Evolutionary conservation across 768 basidiomycete genomes (phyloP).

Genomic region (Vararia minispora): DNA sequence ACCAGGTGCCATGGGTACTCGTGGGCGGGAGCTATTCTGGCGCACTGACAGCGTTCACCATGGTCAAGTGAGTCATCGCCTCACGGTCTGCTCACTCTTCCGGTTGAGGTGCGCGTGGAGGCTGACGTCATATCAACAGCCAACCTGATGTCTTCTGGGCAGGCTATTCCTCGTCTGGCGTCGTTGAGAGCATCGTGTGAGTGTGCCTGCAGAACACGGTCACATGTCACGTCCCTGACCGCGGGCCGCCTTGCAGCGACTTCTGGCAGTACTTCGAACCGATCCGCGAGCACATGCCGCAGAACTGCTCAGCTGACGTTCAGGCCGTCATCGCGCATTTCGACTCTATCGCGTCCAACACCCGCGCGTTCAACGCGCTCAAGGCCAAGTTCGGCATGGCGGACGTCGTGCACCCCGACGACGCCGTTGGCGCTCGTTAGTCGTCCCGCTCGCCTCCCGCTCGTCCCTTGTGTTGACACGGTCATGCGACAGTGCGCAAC

Average conservation of each 20-base stretch:
- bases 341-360: conserved; percentile 43
- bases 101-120: not conserved
- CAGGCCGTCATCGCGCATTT: conserved; percentile 53
- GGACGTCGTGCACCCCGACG: conserved; percentile 47
- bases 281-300: conserved; percentile 52
- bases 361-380: conserved; percentile 36
- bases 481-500: conserved; percentile 22
- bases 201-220: conserved; percentile 4
- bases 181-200: conserved; percentile 49
- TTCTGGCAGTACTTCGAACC: conserved; percentile 69
- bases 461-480: not conserved
- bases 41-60: conserved; percentile 48
- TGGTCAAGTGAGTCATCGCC: conserved; percentile 43
- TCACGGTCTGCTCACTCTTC: not conserved
- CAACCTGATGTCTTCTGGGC: conserved; percentile 49
- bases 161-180: conserved; percentile 56
- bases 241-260: conserved; percentile 30
- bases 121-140: conserved; percentile 20
- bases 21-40: conserved; percentile 33
- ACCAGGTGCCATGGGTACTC: conserved; percentile 30
- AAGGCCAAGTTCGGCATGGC: conserved; percentile 52
- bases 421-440: conserved; percentile 49
- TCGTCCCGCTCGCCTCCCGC: conserved; percentile 1
- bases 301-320: conserved; percentile 65
- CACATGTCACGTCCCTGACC: not conserved